Conservation (phyloP, 2,329 filamentous ascomycete genomes). For the Escovopsis sp. region DNA sequence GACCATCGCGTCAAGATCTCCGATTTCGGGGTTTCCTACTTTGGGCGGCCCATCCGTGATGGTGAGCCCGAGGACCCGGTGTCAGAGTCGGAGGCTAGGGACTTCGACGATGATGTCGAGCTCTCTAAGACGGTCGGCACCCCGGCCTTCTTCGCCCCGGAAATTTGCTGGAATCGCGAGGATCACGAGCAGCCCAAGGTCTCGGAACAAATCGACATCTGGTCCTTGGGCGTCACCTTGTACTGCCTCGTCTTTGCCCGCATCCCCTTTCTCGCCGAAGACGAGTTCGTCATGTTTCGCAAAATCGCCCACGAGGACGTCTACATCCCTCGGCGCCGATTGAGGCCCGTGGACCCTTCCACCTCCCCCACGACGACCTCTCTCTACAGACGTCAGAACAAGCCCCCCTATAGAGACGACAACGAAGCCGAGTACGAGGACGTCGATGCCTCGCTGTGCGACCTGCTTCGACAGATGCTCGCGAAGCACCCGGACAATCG, state of each 20-base stretch:
- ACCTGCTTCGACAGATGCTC: conserved; percentile 66
- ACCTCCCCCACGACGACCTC: conserved; percentile 39
- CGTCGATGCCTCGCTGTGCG: conserved; percentile 62
- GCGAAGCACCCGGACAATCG: conserved; percentile 79
- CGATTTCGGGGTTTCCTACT: conserved; percentile 96
- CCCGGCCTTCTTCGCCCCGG: conserved; percentile 92
- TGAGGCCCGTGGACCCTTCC: conserved; percentile 57
- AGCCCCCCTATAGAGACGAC: conserved; percentile 56
- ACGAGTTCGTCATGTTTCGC: conserved; percentile 82
- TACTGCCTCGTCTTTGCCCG: conserved; percentile 92
- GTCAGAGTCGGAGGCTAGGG: conserved; percentile 68
- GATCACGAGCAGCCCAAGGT: conserved; percentile 56
- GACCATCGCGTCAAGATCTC: conserved; percentile 91
- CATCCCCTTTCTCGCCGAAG: conserved; percentile 82
- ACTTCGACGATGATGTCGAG: conserved; percentile 85
- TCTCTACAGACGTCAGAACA: conserved; percentile 40
- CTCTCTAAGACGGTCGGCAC: conserved; percentile 97
- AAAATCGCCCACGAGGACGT: conserved; percentile 87
- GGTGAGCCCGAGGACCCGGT: conserved; percentile 61
- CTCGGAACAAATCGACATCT: conserved; percentile 89
- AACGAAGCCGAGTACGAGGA: conserved; percentile 74
- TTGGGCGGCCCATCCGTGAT: conserved; percentile 74
- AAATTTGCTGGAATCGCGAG: conserved; percentile 79
- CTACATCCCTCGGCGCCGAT: conserved; percentile 66
- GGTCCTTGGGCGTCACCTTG: conserved; percentile 89